These are phyloP conservation scores for Penicillium sp. DNA, from an alignment of 2,329 filamentous ascomycete species.

Conservation along the genomic window DNA sequence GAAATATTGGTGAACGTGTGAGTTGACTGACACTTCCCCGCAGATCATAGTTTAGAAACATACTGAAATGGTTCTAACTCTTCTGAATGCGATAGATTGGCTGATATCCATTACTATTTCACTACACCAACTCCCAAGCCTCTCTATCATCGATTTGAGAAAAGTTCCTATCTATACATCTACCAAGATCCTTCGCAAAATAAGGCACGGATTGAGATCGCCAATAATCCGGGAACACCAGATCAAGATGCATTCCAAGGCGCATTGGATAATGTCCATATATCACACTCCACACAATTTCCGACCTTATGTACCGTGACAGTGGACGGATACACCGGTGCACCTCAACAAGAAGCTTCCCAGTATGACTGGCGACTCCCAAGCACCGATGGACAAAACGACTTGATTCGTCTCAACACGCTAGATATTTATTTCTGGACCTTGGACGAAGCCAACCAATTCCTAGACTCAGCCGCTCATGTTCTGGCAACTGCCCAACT, in stretches of 20 bases:
- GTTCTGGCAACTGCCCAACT: constrained; percentile 43
- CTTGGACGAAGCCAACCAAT: constrained; percentile 56
- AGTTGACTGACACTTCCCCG: constrained; percentile 29
- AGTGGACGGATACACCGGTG: constrained; percentile 46
- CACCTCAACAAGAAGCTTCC: constrained; percentile 26
- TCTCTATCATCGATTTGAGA: constrained; percentile 63
- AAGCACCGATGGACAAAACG: constrained; percentile 53
- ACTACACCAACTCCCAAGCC: constrained; percentile 56
- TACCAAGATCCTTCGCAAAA: constrained; percentile 58
- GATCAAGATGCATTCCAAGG: constrained; percentile 67
- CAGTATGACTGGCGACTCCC: constrained; percentile 59
- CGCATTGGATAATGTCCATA: constrained; percentile 52
- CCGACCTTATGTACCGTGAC: constrained; percentile 60
- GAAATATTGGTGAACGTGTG: constrained; percentile 49
- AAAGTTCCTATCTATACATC: constrained; percentile 64
- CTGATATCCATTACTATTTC: constrained; percentile 66
- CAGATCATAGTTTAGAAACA: neutral
- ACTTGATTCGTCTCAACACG: constrained; percentile 57
- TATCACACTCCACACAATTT: constrained; percentile 60
- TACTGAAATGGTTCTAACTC: constrained; percentile 2
- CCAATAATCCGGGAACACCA: constrained; percentile 62
- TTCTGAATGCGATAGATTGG: constrained; percentile 49
- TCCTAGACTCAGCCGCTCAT: constrained; percentile 48
- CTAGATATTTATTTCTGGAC: constrained; percentile 67
- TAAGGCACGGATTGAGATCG: constrained; percentile 60